Conservation (phyloP, 2,329 filamentous ascomycete species). For the Fulvia fulva region DNA sequence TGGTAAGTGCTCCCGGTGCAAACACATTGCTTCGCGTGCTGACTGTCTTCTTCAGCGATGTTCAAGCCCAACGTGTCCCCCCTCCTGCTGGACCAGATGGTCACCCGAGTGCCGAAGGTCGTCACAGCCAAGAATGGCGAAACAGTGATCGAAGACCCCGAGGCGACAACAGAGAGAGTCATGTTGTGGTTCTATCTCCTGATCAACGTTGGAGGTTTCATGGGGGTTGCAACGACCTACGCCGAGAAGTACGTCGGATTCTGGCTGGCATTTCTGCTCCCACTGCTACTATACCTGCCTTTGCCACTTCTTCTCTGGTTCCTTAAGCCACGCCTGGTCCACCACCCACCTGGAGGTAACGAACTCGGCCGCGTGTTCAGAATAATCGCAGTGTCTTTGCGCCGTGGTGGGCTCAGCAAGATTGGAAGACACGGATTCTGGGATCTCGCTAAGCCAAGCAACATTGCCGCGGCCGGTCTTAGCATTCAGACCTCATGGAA, state of each 20-base stretch:
- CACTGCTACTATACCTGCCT: conserved; percentile 59
- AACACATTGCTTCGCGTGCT: conserved; percentile 33
- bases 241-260: conserved; percentile 65
- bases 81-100: conserved; percentile 47
- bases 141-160: conserved; percentile 45
- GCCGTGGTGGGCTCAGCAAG: conserved; percentile 13
- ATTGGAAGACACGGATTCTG: conserved; percentile 25
- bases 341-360: conserved; percentile 24
- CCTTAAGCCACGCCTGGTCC: conserved; percentile 27
- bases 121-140: conserved; percentile 40
- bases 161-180: conserved; percentile 44
- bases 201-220: conserved; percentile 57
- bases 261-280: conserved; percentile 60
- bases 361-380: conserved; percentile 25
- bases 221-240: conserved; percentile 36
- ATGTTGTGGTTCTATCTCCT: conserved; percentile 65
- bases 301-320: conserved; percentile 26
- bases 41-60: conserved; percentile 10
- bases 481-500: conserved; percentile 49
- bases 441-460: conserved; percentile 28
- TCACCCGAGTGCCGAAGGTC: conserved; percentile 37
- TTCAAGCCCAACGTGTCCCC: conserved; percentile 73
- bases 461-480: conserved; percentile 23
- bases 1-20: conserved; percentile 49
- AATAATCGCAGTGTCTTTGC: conserved; percentile 20